A percentile compares a stretch with the other conserved stretches of the same genome.
Evolutionary conservation across 2,329 filamentous ascomycete genomes (phyloP).

Genomic region (Penicillium occitanis): DNA sequence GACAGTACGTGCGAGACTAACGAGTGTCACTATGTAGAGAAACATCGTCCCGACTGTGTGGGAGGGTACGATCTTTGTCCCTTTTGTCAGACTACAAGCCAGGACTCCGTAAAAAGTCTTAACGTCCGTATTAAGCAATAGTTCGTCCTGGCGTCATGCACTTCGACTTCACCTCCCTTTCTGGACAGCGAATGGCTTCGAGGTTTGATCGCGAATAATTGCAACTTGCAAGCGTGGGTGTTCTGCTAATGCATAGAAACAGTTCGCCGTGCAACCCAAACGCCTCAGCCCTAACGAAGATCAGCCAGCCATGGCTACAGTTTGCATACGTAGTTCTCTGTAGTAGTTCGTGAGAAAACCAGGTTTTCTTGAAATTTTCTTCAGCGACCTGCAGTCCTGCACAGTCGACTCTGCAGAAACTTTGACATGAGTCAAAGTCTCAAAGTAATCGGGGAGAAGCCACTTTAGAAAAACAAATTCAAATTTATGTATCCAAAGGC

Average conservation of each 20-base stretch:
- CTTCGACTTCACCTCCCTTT: not conserved
- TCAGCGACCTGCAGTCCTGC: not conserved
- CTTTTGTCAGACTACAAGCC: not conserved
- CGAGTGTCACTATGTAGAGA: not conserved
- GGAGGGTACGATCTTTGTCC: not conserved
- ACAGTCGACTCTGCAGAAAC: not conserved
- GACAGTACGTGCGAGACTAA: not conserved
- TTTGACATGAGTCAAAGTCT: not conserved
- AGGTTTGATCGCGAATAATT: not conserved
- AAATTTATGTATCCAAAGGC: not conserved
- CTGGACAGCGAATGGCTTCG: not conserved
- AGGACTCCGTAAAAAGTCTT: not conserved
- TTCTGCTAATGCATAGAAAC: not conserved
- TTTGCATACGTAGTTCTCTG: not conserved
- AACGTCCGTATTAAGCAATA: not conserved
- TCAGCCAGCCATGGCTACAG: constrained; percentile 13
- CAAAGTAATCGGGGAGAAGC: not conserved
- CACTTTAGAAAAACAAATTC: not conserved
- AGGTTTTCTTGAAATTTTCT: not conserved
- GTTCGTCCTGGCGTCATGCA: constrained; percentile 4
- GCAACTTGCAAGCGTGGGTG: not conserved
- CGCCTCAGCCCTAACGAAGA: not conserved
- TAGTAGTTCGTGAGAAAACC: not conserved
- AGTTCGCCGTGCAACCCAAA: not conserved
- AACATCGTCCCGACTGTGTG: not conserved